These are phyloP conservation scores for Dipodascus albidus DNA, from an alignment of 805 yeast genomes.

Conservation along the genomic window DNA sequence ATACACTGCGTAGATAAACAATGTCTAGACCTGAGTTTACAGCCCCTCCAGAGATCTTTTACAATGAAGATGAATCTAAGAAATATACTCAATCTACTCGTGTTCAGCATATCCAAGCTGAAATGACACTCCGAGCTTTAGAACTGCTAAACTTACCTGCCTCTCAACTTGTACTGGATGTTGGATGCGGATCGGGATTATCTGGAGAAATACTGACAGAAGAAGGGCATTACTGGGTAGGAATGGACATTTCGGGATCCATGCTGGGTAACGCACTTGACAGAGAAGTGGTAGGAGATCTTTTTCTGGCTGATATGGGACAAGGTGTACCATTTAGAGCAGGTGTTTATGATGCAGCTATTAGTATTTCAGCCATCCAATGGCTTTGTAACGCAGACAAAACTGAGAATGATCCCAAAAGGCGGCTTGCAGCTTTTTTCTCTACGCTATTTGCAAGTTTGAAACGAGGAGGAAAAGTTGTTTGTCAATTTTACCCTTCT, in stretches of 20 bases:
- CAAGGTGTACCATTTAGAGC: conserved; percentile 90
- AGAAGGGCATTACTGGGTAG: conserved; percentile 91
- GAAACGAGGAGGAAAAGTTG: conserved; percentile 92
- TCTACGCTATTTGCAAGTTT: conserved; percentile 77
- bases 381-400: conserved; percentile 97
- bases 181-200: conserved; percentile 96
- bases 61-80: conserved; percentile 78
- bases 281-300: conserved; percentile 86
- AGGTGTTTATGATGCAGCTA: conserved; percentile 94
- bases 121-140: conserved; percentile 89
- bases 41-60: conserved; percentile 95
- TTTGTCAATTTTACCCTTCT: conserved; percentile 92
- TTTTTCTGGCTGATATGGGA: conserved; percentile 88
- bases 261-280: conserved; percentile 94
- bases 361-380: conserved; percentile 88
- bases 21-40: conserved; percentile 96
- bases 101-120: conserved; percentile 96
- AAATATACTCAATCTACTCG: conserved; percentile 91
- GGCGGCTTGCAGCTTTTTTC: conserved; percentile 71
- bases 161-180: conserved; percentile 62
- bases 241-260: conserved; percentile 91
- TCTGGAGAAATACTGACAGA: conserved; percentile 90
- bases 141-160: conserved; percentile 73
- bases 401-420: conserved; percentile 68
- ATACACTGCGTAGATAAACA: too few species aligned